Evolutionary conservation across 768 basidiomycete genomes (phyloP).

Genomic region (Pleurotus ostreatus): DNA sequence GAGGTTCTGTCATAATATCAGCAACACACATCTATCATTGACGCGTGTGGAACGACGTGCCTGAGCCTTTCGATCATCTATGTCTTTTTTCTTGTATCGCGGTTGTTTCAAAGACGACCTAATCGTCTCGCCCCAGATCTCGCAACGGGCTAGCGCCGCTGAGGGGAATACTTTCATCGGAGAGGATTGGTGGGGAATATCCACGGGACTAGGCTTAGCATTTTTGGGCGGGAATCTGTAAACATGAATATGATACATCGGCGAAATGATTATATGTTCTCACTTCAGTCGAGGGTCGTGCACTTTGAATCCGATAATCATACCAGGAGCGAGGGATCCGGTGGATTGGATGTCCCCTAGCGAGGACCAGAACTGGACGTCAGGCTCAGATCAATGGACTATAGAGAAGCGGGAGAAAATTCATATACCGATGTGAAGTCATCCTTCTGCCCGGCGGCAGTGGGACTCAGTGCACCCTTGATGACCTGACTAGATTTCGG

Average conservation of each 20-base stretch:
- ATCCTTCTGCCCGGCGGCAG: conserved; percentile 39
- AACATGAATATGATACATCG: background rate
- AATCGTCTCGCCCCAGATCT: conserved; percentile 66
- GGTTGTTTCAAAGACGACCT: conserved; percentile 55
- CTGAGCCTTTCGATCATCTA: conserved; percentile 79
- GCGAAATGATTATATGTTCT: conserved; percentile 14
- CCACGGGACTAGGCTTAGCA: conserved; percentile 36
- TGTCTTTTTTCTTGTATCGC: conserved; percentile 74
- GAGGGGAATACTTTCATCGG: conserved; percentile 47
- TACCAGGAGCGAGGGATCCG: conserved; percentile 65
- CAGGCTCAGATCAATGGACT: background rate
- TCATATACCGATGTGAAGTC: conserved; percentile 56
- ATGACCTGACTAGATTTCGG: conserved; percentile 76
- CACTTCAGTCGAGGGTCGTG: conserved; percentile 87
- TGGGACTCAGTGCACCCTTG: conserved; percentile 55
- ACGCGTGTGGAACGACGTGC: conserved; percentile 30
- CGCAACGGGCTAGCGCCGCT: conserved; percentile 53
- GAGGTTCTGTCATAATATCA: conserved; percentile 43
- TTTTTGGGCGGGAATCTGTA: conserved; percentile 83
- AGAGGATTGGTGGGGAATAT: conserved; percentile 19
- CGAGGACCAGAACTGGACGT: conserved; percentile 60
- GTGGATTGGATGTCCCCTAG: conserved; percentile 60
- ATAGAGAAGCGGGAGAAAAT: background rate
- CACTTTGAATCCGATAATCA: conserved; percentile 75
- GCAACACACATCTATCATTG: background rate